Conservation (phyloP, 1,284 basidiomycete genomes). For the Fomitopsis palustris region DNA sequence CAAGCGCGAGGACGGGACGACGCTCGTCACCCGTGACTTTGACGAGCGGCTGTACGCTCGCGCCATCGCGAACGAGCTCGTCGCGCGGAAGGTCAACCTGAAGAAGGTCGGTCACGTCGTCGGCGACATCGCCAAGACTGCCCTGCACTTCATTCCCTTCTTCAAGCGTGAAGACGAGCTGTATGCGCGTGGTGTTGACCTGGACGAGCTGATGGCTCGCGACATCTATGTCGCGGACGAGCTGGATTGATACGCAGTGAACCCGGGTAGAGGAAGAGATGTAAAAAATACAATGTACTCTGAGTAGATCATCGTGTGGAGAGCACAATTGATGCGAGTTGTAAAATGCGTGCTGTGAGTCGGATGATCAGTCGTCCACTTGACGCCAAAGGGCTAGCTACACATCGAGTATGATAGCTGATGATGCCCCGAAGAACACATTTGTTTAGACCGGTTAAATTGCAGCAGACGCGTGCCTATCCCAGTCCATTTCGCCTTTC, state of each 20-base stretch:
- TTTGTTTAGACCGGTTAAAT: no score
- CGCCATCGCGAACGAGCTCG: background rate
- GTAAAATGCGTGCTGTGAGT: no score
- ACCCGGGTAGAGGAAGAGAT: background rate
- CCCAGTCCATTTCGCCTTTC: constrained; percentile 46
- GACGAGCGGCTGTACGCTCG: background rate
- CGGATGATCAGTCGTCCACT: no score
- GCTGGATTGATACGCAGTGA: background rate
- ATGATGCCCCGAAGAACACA: no score
- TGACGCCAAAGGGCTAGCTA: no score
- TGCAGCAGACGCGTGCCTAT: no score
- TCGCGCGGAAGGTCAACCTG: background rate
- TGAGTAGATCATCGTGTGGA: background rate
- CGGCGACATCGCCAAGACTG: background rate
- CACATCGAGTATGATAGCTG: no score
- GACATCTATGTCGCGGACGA: background rate
- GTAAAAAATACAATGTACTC: background rate
- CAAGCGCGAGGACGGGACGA: background rate
- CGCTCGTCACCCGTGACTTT: no score
- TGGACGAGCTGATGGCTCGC: background rate
- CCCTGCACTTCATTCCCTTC: background rate
- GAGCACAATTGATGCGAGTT: background rate
- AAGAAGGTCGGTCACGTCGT: background rate
- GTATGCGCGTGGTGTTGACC: background rate
- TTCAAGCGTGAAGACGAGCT: background rate